Conservation (phyloP, 805 yeast species). For the Cyberlindnera petersonii region DNA sequence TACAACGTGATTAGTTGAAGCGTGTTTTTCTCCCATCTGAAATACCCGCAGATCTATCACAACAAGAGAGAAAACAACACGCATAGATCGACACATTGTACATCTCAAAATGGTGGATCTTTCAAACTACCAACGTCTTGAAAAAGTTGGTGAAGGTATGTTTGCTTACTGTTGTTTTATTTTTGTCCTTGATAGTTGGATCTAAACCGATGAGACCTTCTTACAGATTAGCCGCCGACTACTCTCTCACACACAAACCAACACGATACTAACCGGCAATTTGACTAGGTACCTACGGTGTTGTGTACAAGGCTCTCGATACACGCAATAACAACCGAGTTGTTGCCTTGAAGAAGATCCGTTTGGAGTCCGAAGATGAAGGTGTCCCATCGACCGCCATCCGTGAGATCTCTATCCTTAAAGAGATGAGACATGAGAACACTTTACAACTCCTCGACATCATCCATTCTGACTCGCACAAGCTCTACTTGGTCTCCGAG, state of each 20-base stretch:
- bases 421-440: slow-evolving; percentile 90
- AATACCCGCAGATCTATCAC: not conserved
- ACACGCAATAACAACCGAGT: slow-evolving; percentile 82
- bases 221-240: too few species aligned
- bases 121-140: slow-evolving; percentile 88
- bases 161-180: slow-evolving; percentile 6
- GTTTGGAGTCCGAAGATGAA: slow-evolving; percentile 94
- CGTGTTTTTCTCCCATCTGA: not conserved
- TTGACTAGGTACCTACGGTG: slow-evolving; percentile 93
- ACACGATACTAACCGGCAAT: not conserved
- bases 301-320: slow-evolving; percentile 93
- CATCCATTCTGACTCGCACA: slow-evolving; percentile 91
- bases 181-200: not conserved
- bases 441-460: slow-evolving; percentile 89
- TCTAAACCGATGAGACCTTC: not conserved
- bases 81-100: too few species aligned
- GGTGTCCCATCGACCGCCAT: slow-evolving; percentile 99
- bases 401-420: slow-evolving; percentile 88
- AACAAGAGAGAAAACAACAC: not conserved
- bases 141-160: slow-evolving; percentile 93
- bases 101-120: slow-evolving; percentile 46
- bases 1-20: not conserved
- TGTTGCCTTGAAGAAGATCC: slow-evolving; percentile 92
- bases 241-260: too few species aligned
- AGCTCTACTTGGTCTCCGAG: slow-evolving; percentile 89